phyloP scores from a whole-genome alignment of 2,329 filamentous ascomycete species.

The Conoideocrella luteorostrata region DNA sequence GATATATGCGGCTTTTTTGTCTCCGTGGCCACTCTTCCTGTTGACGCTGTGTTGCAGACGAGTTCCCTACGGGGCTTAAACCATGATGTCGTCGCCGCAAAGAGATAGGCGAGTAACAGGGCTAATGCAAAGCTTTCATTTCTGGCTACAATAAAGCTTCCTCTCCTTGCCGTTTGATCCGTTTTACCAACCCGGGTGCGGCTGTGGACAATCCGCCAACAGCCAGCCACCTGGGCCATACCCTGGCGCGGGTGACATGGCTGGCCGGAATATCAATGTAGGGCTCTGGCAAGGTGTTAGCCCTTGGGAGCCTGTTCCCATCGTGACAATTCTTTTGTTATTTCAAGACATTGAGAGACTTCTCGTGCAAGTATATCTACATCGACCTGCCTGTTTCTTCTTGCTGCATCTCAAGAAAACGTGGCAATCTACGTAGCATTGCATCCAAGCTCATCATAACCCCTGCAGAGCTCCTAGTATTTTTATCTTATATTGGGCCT shows the following conservation, averaged over 20 bases:
- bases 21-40: too few species aligned
- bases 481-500: not conserved
- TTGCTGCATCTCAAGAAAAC: not conserved
- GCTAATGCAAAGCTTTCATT: too few species aligned
- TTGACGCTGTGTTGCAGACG: too few species aligned
- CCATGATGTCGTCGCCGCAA: too few species aligned
- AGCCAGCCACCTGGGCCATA: not conserved
- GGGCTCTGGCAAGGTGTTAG: not conserved
- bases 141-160: too few species aligned
- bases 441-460: constrained; percentile 1
- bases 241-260: constrained; percentile 2
- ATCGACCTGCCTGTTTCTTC: not conserved
- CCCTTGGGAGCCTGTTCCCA: too few species aligned
- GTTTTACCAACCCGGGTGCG: too few species aligned
- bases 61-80: too few species aligned
- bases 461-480: not conserved
- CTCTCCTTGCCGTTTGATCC: too few species aligned
- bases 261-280: constrained; percentile 6
- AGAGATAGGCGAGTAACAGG: too few species aligned
- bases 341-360: not conserved
- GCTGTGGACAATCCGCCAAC: not conserved
- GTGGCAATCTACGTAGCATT: constrained; percentile 8
- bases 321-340: not conserved
- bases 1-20: too few species aligned
- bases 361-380: not conserved